Percentiles rank a stretch among this genome's conserved stretches.
Conservation (phyloP, 2,329 filamentous ascomycete genomes). For the Penicillium sp. region DNA sequence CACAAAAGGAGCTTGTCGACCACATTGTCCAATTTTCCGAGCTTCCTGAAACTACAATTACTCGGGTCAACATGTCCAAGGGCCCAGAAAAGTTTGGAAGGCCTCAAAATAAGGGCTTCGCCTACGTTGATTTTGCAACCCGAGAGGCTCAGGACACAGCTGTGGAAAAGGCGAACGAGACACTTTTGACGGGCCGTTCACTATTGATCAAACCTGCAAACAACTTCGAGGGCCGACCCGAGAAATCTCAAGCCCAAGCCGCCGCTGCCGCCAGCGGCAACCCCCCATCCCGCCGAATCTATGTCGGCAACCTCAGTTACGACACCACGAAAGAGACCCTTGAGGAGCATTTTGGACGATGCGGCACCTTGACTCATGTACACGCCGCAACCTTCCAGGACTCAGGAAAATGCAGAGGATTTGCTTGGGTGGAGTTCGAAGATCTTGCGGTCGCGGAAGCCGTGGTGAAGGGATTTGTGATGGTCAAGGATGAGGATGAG, state of each 20-base stretch:
- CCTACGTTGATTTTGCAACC: conserved; percentile 88
- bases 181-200: conserved; percentile 72
- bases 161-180: conserved; percentile 78
- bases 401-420: conserved; percentile 96
- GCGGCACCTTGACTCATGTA: conserved; percentile 78
- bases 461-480: conserved; percentile 80
- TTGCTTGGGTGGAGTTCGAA: conserved; percentile 91
- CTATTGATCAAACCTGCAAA: conserved; percentile 93
- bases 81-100: conserved; percentile 57
- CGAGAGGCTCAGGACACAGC: conserved; percentile 72
- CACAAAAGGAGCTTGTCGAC: conserved; percentile 71
- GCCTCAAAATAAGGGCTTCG: conserved; percentile 85
- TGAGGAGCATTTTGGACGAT: conserved; percentile 78
- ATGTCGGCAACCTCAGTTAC: conserved; percentile 88
- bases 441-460: conserved; percentile 73
- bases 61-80: conserved; percentile 78
- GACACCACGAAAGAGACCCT: conserved; percentile 80
- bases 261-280: conserved; percentile 51
- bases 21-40: conserved; percentile 77
- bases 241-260: conserved; percentile 59
- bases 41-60: conserved; percentile 73
- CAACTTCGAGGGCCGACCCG: conserved; percentile 86
- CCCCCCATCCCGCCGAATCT: conserved; percentile 77
- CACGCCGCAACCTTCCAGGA: conserved; percentile 97
- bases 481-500: conserved; percentile 58